Base-by-base conservation (phyloP, 1,284 basidiomycete species). In the Cystobasidium pallidum region DNA sequence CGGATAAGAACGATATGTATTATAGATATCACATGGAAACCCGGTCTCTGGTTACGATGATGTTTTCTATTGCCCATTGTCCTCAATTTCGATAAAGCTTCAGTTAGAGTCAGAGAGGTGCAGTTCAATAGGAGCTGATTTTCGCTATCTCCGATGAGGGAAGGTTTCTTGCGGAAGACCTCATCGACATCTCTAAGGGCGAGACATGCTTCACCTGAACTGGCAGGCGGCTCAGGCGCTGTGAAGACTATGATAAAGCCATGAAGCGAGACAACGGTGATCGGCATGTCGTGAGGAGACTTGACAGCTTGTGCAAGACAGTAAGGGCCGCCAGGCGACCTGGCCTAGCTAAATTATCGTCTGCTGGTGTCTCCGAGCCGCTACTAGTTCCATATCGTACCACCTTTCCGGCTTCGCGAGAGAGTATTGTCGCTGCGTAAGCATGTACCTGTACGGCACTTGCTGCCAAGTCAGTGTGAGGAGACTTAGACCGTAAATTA, bases 221-320 rank as follows among this genome's bases (percentile, higher is more conserved):
- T 26, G 39, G 47, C 32, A 34, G 6, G 51, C 64, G 49, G 21
- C 17, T 7, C 45, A 26, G 49, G 15, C 10, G 64, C 17, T 26
- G 52, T 54, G 64, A 36, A 66, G n/a, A 55, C 64, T 32, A 66
- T 55, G 32, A 66, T 28, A 49, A 66, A 66, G 34, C 57, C 64
- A 36, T 66, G 64, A 19, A 66, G 36, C 21, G 64, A 39, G 17
- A 28, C 21, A 21, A 66, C 21, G 64, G 43, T 47, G 52, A 66
- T 57, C 36, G 64, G 64, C 13, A 36, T 57, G 21, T 21, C 64
- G n/a, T 43, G 55, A 21, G 17, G 6, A 66, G 51, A 10, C 30
- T 32, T 39, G 64, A 54, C 15, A 66, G 52, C 36, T 45, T 36
- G 36, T 66, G 64, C n/a, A 66, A 52, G 64, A 54, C 49, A 57